Percentiles rank a stretch among this genome's conserved stretches.
Conservation (phyloP, 1,284 basidiomycete genomes). For the Ustilago tritici region DNA sequence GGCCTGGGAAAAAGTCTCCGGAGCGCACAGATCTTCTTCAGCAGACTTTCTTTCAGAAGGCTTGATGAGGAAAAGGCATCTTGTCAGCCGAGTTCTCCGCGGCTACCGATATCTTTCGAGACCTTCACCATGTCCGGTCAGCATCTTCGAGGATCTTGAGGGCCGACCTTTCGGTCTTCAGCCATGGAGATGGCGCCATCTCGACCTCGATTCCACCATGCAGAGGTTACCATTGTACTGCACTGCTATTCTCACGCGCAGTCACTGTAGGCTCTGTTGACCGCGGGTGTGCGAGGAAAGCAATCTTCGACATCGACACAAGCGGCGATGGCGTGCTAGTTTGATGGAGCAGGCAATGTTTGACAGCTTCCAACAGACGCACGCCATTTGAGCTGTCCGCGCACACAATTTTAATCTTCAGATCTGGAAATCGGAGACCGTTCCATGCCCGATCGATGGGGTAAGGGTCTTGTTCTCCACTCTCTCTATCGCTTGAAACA, state of each 20-base stretch:
- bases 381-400: conserved; percentile 16
- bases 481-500: neutral
- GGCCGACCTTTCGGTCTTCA: neutral
- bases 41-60: neutral
- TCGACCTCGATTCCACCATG: neutral
- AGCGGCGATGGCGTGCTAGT: conserved; percentile 24
- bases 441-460: conserved; percentile 1
- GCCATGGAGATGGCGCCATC: conserved; percentile 10
- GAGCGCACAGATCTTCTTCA: conserved; percentile 4
- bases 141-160: neutral
- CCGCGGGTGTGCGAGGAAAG: conserved; percentile 3
- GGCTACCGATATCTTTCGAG: neutral
- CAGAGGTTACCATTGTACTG: neutral
- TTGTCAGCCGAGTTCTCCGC: neutral
- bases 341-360: conserved; percentile 9
- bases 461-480: conserved; percentile 4
- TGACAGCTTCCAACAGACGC: conserved; percentile 21
- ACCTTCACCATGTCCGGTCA: neutral
- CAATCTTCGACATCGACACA: conserved; percentile 1
- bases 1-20: neutral
- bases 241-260: neutral
- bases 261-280: neutral
- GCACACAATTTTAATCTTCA: conserved; percentile 8
- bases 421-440: neutral
- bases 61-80: neutral